Conservation (phyloP, 1,284 basidiomycete genomes). For the Ganoderma multipileum region DNA sequence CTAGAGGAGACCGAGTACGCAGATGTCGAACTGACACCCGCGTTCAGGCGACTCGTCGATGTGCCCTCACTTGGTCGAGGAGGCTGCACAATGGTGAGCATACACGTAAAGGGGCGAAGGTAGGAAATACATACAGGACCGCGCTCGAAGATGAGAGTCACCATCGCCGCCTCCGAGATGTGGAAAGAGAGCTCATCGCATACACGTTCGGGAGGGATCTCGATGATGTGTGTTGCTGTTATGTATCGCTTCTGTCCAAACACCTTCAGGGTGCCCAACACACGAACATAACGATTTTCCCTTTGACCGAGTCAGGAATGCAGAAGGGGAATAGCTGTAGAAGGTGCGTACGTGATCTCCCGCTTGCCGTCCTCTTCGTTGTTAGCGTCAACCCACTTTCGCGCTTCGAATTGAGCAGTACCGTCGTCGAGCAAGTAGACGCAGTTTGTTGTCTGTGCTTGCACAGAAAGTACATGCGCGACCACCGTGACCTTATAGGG, state of each 20-base stretch:
- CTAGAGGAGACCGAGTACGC: slow-evolving; percentile 41
- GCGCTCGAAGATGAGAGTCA: slow-evolving; percentile 49
- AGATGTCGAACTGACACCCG: slow-evolving; percentile 29
- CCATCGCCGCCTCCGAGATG: slow-evolving; percentile 60
- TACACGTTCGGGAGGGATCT: slow-evolving; percentile 10
- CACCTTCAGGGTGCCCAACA: slow-evolving; percentile 89
- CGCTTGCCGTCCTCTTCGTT: slow-evolving; percentile 57
- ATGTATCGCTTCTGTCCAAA: slow-evolving; percentile 88
- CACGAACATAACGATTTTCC: slow-evolving; percentile 82
- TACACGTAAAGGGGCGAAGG: neutral
- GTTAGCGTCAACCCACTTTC: slow-evolving; percentile 84
- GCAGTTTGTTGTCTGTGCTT: slow-evolving; percentile 82
- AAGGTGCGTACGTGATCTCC: slow-evolving; percentile 52
- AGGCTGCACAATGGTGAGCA: slow-evolving; percentile 34
- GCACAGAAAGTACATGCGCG: slow-evolving; percentile 79
- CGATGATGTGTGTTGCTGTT: slow-evolving; percentile 65
- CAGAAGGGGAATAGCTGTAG: neutral
- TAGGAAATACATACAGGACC: slow-evolving; percentile 42
- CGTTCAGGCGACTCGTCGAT: slow-evolving; percentile 11
- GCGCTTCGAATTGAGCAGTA: slow-evolving; percentile 87
- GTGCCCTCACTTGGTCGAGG: slow-evolving; percentile 36
- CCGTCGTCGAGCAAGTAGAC: slow-evolving; percentile 90
- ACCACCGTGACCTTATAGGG: slow-evolving; percentile 71
- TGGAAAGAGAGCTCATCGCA: slow-evolving; percentile 82
- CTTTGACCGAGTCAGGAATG: slow-evolving; percentile 46